Base-by-base conservation (phyloP, 78 protist species). In the Reticulomyxa filosa region DNA sequence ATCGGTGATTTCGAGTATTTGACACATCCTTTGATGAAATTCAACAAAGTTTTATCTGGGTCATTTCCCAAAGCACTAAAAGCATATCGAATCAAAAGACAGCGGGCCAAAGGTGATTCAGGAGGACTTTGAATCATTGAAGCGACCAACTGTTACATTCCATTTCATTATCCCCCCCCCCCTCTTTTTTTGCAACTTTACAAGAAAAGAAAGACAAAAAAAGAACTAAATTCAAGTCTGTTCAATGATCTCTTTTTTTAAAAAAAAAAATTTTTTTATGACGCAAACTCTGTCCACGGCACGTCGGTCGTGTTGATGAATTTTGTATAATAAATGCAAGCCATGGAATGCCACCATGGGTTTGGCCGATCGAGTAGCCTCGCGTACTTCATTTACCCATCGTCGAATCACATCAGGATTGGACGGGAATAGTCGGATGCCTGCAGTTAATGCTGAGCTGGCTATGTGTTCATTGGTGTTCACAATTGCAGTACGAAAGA, bases 331-430 rank as follows among this genome's bases (percentile, higher is more conserved):
- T 6, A 89, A 69, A 20, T 85, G 93, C 20, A 89, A 64, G 7
- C 95, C 93, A 46, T 92, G 97, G 62, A 87, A 92, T 74, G 86
- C 94, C 13, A 85, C 92, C 94, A 84, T 86, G 5, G 20, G 68
- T 25, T 37, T 26, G 38, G 70, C 63, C 26, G 64, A 52, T 23
- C 32, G 35, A 29, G 25, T 11, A 25, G 75, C 68, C 22, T 62
- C 38, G 69, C 76, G 76, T 35, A 84, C 77, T 62, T 87, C 87
- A 63, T 56, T 57, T 29, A 53, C 57, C 93, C 93, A 86, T 0
- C 87, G 69, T 57, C 53, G 63, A 32, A 86, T 89, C 56, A 83
- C 74, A 7, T 86, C 93, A 32, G 84, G 81, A 46, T 57, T 65
- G 33, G 33, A 17, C 69, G 25, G 1, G 53, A 69, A 68, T 51